Base-by-base conservation (phyloP, 768 basidiomycete species). In the Russula olivacea region DNA sequence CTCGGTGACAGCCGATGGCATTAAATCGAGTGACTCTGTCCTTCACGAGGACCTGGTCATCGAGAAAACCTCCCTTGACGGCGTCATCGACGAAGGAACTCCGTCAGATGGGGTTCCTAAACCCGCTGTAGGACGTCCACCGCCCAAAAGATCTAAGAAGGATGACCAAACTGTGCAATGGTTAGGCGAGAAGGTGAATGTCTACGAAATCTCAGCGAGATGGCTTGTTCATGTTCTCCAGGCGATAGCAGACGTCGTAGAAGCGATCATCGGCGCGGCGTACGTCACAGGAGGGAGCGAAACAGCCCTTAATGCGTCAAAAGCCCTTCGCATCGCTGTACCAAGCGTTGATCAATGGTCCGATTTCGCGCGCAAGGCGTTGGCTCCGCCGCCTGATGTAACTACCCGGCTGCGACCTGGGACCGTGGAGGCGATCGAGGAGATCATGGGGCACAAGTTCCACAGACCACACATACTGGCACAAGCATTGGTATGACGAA, bases 241-340 rank as follows among this genome's bases (percentile, higher is more conserved):
- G 91, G 83, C 85, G 23, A 78, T 92, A 32, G 91, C 92, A 54
- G 92, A 94, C 73, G 88, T 92, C 48, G 82, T 83, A 10, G 92
- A 94, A 73, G 89, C 92, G 4, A 83, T 93, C 63, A 84, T 93
- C 30, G 92, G 87, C 38, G 91, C 91, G 19, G 89, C 88, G 5
- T 92, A 86, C 70, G 76, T 89, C 50, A 83, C 86, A 25, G 87
- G 87, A 12, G 91, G 90, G 57, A 77, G 79, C 54, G 86, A 89
- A 57, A 72, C 74, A 21, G 91, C 87, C 7, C 79, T 91, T 51
- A 79, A 79, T 63, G 82, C 79, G 25, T 79, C 82, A 48, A 89
- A 88, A 70, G 79, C 79, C 25, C 75, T 94, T 68, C 79, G 82
- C 56, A 74, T 93, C 41, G 83, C 85, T 1, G 75, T 91, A n/a